These are phyloP conservation scores for Spizellomyces punctatus DNA, from an alignment of 192 early-diverging fungal genomes.

Conservation along the genomic window DNA sequence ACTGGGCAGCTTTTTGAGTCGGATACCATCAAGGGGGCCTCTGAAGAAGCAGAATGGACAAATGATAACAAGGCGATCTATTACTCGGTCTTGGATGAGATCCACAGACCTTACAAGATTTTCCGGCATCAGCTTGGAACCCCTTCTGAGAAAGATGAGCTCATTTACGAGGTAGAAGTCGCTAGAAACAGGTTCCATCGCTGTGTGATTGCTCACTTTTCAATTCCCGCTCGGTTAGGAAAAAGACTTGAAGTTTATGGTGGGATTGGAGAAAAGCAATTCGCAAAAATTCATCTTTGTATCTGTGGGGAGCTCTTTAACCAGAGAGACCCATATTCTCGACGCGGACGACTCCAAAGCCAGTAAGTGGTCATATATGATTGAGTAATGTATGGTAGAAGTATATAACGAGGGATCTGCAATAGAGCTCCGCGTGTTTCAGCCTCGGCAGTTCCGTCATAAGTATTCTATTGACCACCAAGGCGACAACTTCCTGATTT, in stretches of 20 bases:
- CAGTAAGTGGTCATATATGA: conserved; percentile 11
- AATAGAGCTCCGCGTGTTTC: conserved; percentile 33
- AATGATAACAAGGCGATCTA: conserved; percentile 35
- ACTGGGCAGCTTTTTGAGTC: conserved; percentile 33
- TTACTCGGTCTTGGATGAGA: conserved; percentile 42
- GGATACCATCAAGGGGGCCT: conserved; percentile 22
- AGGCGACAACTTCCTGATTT: conserved; percentile 43
- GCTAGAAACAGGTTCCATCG: no score
- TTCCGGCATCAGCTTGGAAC: conserved; percentile 39
- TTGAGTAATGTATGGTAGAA: no score
- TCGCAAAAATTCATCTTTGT: conserved; percentile 44
- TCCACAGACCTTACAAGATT: conserved; percentile 35
- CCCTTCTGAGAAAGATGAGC: conserved; percentile 17
- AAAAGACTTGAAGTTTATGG: conserved; percentile 45
- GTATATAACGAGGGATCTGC: no score
- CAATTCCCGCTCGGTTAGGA: conserved; percentile 19
- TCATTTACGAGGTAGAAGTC: conserved; percentile 27
- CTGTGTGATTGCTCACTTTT: no score
- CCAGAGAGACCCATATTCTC: conserved; percentile 29
- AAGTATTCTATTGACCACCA: conserved; percentile 50
- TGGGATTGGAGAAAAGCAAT: conserved; percentile 30
- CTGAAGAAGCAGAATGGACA: conserved; percentile 33
- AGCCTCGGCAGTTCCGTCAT: conserved; percentile 35
- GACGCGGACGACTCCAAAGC: conserved; percentile 26
- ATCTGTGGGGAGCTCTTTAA: conserved; percentile 29